Evolutionary conservation across 495 filamentous ascomycete species (phyloP).

Genomic region (Entonaema liquescens): DNA sequence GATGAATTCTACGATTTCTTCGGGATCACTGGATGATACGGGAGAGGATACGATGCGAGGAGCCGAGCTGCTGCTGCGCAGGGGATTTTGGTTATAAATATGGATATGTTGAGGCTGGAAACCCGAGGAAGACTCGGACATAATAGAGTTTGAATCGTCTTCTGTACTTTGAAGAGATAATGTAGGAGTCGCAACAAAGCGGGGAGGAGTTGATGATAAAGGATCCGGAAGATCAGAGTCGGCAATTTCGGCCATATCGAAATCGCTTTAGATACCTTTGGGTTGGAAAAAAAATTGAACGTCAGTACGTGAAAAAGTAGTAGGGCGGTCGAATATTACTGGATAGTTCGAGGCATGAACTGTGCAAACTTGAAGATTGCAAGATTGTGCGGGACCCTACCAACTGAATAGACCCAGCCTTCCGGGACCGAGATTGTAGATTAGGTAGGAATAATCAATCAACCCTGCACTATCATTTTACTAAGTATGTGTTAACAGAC

Average conservation of each 20-base stretch:
- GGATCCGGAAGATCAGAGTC: conserved; percentile 30
- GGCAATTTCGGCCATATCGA: conserved; percentile 34
- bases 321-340: not conserved
- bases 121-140: conserved; percentile 6
- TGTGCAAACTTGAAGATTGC: conserved; percentile 6
- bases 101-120: not conserved
- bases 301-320: conserved; percentile 1
- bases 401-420: not conserved
- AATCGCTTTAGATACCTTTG: conserved; percentile 1
- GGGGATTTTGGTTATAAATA: not conserved
- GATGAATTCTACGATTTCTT: not conserved
- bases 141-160: conserved; percentile 7
- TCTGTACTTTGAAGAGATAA: not conserved
- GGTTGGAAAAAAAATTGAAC: not conserved
- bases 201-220: conserved; percentile 21
- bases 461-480: conserved; percentile 8
- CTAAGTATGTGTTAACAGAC: not conserved
- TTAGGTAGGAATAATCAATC: not conserved
- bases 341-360: conserved; percentile 1
- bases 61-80: not conserved
- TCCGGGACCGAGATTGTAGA: not conserved
- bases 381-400: conserved; percentile 19
- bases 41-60: not conserved
- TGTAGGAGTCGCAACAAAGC: not conserved
- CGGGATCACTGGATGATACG: conserved; percentile 5